Base-by-base conservation (phyloP, 768 basidiomycete genomes). In the Coprinopsis sp. region DNA sequence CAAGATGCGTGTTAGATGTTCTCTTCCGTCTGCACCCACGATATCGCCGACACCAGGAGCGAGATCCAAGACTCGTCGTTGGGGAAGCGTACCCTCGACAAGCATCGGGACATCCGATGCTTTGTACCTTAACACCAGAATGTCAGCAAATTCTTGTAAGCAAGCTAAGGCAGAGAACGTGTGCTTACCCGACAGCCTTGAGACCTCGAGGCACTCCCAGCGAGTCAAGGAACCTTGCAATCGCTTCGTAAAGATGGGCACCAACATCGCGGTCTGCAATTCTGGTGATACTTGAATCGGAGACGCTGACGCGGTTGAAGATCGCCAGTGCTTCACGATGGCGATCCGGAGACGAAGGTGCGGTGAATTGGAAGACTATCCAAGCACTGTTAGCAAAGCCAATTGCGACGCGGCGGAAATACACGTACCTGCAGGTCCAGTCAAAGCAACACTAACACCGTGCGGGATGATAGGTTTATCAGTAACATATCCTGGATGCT, bases 281-380 rank as follows among this genome's bases (percentile, higher is more conserved):
- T 29, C 79, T 78, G 3, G 75, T 67, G 54, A 91, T 82, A 2
- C 79, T 77, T 12, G 87, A 77, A 66, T 89, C 82, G 1, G 81
- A 72, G n/a, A 72, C 61, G 21, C 74, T 81, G 0, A 80, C 81
- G 46, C 69, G 64, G 33, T 75, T 79, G 74, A 96, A 97, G 57
- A 95, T 82, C 2, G 87, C 82, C 13, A 94, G 76, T 1, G 84
- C 90, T 64, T 91, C 82, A 36, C 94, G 84, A 66, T 98, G 94
- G 33, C 93, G 85, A 50, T 85, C 81, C 2, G 93, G 91, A 0
- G 91, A 84, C 4, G 94, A 94, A 6, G 95, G 93, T 0, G 95
- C 87, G 6, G 95, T 97, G 66, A 94, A 97, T 58, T 87, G 81
- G 76, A 98, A 97, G 34, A 97, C 95, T 79, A 40, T 14, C n/a